Percentiles rank a stretch among this genome's conserved stretches.
phyloP scores from a whole-genome alignment of 441 rosid genomes.

The Gossypium lobatum region DNA sequence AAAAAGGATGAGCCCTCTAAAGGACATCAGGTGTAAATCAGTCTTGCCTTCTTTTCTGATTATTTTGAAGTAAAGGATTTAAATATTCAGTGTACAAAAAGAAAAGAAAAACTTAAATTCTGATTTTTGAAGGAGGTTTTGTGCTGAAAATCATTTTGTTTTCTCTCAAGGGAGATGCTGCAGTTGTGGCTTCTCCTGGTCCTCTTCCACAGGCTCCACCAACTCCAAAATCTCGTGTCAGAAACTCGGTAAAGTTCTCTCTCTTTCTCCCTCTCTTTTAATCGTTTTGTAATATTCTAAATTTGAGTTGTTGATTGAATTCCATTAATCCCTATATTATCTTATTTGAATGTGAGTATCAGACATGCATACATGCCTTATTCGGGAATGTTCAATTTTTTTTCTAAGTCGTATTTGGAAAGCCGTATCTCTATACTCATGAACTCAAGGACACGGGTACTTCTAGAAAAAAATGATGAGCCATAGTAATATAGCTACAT shows the following conservation, averaged over 20 bases:
- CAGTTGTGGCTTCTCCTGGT: slow-evolving; percentile 15
- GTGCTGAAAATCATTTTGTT: slow-evolving; percentile 5
- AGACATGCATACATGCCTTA: neutral
- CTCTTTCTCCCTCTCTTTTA: neutral
- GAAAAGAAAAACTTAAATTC: neutral
- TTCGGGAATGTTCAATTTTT: neutral
- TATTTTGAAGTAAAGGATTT: neutral
- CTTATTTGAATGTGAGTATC: neutral
- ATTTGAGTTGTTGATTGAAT: neutral
- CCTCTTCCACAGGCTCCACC: slow-evolving; percentile 17
- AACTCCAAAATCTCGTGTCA: slow-evolving; percentile 24
- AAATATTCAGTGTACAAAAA: neutral
- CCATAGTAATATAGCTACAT: neutral
- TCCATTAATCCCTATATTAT: neutral
- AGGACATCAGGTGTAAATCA: neutral
- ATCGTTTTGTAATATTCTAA: neutral
- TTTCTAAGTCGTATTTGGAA: neutral
- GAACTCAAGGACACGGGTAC: neutral
- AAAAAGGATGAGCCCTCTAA: slow-evolving; percentile 8
- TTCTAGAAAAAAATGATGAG: neutral
- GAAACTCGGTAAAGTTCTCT: slow-evolving; percentile 35
- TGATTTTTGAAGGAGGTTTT: neutral
- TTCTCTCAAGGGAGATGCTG: slow-evolving; percentile 29
- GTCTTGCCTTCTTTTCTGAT: neutral
- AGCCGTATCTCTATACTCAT: neutral